Evolutionary conservation across 805 yeast species (phyloP), one percentile per base, ranked within the genome.

Genomic region (Cyberlindnera mississippiensis): DNA sequence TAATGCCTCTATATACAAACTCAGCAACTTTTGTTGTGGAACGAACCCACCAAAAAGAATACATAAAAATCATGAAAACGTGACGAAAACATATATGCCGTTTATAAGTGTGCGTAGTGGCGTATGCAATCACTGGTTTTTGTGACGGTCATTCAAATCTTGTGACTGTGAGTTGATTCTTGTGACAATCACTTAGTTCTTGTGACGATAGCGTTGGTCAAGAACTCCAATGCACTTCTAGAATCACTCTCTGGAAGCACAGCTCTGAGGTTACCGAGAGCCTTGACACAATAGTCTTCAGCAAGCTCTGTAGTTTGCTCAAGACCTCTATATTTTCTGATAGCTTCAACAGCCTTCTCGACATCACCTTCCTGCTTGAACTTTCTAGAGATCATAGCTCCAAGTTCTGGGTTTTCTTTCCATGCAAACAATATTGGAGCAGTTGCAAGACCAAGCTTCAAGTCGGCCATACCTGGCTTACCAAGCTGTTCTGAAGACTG

Each of bases 351-450:
- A 2, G 97, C 95, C n/a, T 69, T 63, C 52, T 85, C 88, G 28
- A 91, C 83, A 61, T 93, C 99, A 4, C 95, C 96, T 2, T 80
- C 78, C 43, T 77, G 67, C 35, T 75, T 71, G 63, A 93, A 93
- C 62, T 91, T 88, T 45, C 98, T 76, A 18, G 78, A 79, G 53
- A 93, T 89, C 55, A 91, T 64, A 28, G 78, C 80, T 3, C 97
- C 98, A 36, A 93, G 71, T 44, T 82, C 84, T 0, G 96, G 95
- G 55, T 78, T 80, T 55, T 83, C 78, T 56, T 77, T 80, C 99
- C 99, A 93, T 1, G 99, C 98, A 64, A 75, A 93, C 41, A 93
- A 68, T 3, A 91, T 89, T 1, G 99, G 99, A 0, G 97, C 98
- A 1, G 99, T 93, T 2, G 98, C 98, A 53, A 93, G 73, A 0